Evolutionary conservation across 1,284 basidiomycete genomes (phyloP).

Genomic region (Apiotrichum domesticum): DNA sequence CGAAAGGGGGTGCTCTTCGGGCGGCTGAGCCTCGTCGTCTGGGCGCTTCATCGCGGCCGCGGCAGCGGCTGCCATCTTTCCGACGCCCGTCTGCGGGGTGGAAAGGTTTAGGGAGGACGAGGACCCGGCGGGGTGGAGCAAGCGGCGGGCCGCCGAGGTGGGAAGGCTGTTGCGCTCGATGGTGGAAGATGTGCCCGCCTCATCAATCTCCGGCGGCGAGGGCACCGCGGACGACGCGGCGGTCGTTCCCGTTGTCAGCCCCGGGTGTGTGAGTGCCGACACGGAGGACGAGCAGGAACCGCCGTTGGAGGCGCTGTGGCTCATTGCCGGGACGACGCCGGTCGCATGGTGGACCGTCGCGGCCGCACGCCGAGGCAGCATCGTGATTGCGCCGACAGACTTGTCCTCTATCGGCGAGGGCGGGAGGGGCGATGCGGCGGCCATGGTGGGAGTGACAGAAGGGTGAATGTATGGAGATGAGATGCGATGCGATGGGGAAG

Average conservation of each 20-base stretch:
- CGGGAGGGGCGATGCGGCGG: not conserved
- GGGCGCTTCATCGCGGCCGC: slow-evolving; percentile 23
- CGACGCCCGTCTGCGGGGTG: slow-evolving; percentile 35
- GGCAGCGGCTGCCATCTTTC: slow-evolving; percentile 39
- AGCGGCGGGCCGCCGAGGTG: not conserved
- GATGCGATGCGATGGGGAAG: not conserved
- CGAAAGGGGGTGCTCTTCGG: slow-evolving; percentile 35
- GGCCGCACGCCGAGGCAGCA: not conserved
- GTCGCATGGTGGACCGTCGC: not conserved
- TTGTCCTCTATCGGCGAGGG: slow-evolving; percentile 3
- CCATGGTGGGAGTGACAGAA: not conserved
- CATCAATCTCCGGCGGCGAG: slow-evolving; percentile 10
- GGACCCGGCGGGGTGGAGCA: not conserved
- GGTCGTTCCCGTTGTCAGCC: slow-evolving; percentile 14
- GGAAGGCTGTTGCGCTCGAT: not conserved
- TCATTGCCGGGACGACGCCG: not conserved
- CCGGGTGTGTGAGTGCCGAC: slow-evolving; percentile 10
- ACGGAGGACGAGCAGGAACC: slow-evolving; percentile 1
- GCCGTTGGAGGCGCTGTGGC: not conserved
- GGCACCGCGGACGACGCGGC: slow-evolving; percentile 15
- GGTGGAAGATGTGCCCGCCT: not conserved
- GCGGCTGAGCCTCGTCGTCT: slow-evolving; percentile 10
- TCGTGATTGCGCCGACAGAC: not conserved
- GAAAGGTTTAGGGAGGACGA: not conserved
- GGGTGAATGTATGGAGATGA: not conserved